Evolutionary conservation across 2,329 filamentous ascomycete genomes (phyloP).

Genomic region (Alternaria consortialis): DNA sequence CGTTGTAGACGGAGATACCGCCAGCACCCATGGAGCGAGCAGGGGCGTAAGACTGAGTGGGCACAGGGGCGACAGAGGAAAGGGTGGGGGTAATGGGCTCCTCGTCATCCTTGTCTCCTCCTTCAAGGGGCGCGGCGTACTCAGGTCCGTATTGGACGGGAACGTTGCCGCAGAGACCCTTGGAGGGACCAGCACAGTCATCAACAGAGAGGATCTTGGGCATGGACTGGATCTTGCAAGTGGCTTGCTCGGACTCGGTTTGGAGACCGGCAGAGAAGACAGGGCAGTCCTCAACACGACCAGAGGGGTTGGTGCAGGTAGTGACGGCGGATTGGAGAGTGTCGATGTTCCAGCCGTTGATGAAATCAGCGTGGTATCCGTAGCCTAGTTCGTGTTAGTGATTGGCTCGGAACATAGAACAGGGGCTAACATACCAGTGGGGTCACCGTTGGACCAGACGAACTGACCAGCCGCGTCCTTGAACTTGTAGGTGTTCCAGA

Average conservation of each 20-base stretch:
- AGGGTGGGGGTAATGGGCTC: slow-evolving; percentile 34
- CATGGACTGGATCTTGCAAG: slow-evolving; percentile 69
- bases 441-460: slow-evolving; percentile 74
- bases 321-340: slow-evolving; percentile 73
- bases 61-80: slow-evolving; percentile 33
- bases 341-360: slow-evolving; percentile 73
- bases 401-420: neutral
- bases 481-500: slow-evolving; percentile 64
- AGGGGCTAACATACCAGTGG: slow-evolving; percentile 68
- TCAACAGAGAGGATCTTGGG: slow-evolving; percentile 67
- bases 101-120: slow-evolving; percentile 29
- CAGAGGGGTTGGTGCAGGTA: slow-evolving; percentile 75
- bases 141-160: slow-evolving; percentile 58
- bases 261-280: slow-evolving; percentile 71
- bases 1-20: slow-evolving; percentile 46
- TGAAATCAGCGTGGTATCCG: slow-evolving; percentile 76
- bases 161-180: slow-evolving; percentile 72
- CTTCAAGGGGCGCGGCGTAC: slow-evolving; percentile 47
- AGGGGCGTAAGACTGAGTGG: slow-evolving; percentile 47
- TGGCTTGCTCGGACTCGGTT: slow-evolving; percentile 59
- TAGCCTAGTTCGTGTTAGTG: slow-evolving; percentile 63
- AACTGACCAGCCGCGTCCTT: slow-evolving; percentile 65
- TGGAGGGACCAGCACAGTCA: slow-evolving; percentile 64
- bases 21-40: slow-evolving; percentile 42
- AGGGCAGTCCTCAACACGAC: slow-evolving; percentile 75